Evolutionary conservation across 176 grass and related monocot genomes (phyloP).

Genomic region (Secale cereale): DNA sequence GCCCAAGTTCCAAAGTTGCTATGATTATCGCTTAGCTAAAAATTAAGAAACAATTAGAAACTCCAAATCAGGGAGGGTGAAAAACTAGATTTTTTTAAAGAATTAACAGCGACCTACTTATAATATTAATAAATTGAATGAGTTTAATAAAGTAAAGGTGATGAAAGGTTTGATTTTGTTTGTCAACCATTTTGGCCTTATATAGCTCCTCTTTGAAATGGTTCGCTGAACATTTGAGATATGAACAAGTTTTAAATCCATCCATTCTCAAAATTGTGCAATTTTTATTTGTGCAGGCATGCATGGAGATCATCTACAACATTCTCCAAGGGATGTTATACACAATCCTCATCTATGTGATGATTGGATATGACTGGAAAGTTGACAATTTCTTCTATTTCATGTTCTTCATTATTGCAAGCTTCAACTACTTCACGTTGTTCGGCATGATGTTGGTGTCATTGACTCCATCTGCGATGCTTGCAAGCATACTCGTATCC

Average conservation of each 20-base stretch:
- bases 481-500: conserved; percentile 50
- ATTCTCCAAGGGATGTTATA: conserved; percentile 51
- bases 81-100: not conserved
- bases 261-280: not conserved
- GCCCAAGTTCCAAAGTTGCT: too few relatives aligned
- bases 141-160: not conserved
- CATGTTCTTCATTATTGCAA: conserved; percentile 67
- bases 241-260: not conserved
- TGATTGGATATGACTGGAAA: conserved; percentile 77
- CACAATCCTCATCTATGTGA: conserved; percentile 56
- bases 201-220: not conserved
- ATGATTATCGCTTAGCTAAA: too few relatives aligned
- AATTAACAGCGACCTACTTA: not conserved
- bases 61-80: not conserved
- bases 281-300: conserved; percentile 32
- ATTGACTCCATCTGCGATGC: conserved; percentile 54
- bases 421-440: conserved; percentile 71
- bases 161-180: not conserved
- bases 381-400: conserved; percentile 70
- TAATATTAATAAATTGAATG: not conserved
- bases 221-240: not conserved
- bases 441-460: conserved; percentile 81
- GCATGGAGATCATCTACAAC: conserved; percentile 75
- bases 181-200: not conserved
- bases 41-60: not conserved